Conservation (phyloP, 2,329 filamentous ascomycete genomes). For the Ceratocystis cubensis region DNA sequence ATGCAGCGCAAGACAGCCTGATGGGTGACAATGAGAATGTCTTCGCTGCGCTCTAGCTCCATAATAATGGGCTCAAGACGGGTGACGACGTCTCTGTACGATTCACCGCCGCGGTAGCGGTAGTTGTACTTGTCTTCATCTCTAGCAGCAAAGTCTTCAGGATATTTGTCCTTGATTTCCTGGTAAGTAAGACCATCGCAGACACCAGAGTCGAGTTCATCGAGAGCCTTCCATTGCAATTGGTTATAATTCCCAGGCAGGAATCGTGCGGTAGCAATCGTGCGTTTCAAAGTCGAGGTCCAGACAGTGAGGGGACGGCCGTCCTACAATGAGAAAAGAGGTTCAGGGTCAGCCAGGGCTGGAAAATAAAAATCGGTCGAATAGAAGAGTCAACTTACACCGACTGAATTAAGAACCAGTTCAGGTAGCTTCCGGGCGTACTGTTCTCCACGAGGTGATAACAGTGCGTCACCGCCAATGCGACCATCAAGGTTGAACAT, state of each 20-base stretch:
- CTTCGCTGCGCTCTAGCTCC: slow-evolving; percentile 91
- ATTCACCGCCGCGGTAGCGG: slow-evolving; percentile 91
- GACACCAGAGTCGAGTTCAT: slow-evolving; percentile 91
- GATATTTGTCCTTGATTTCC: slow-evolving; percentile 81
- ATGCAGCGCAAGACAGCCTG: slow-evolving; percentile 95
- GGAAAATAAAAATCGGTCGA: neutral
- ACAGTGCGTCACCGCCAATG: slow-evolving; percentile 81
- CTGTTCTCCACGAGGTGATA: slow-evolving; percentile 74
- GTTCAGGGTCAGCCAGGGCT: slow-evolving; percentile 19
- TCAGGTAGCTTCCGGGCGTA: slow-evolving; percentile 79
- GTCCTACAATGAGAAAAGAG: slow-evolving; percentile 32
- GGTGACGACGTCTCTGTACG: slow-evolving; percentile 91
- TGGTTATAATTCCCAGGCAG: slow-evolving; percentile 77
- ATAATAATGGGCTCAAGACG: slow-evolving; percentile 98
- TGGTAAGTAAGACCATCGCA: slow-evolving; percentile 95
- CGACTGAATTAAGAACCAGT: slow-evolving; percentile 72
- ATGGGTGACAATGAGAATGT: slow-evolving; percentile 95
- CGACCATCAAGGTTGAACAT: slow-evolving; percentile 79
- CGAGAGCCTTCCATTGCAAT: slow-evolving; percentile 94
- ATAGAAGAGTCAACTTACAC: slow-evolving; percentile 43
- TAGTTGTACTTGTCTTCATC: slow-evolving; percentile 99
- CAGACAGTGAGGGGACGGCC: slow-evolving; percentile 50
- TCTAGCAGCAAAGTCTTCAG: slow-evolving; percentile 87
- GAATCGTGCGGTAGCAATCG: slow-evolving; percentile 80
- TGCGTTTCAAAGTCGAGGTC: slow-evolving; percentile 59